These are phyloP conservation scores for Alternaria sp. DNA, from an alignment of 2,329 filamentous ascomycete genomes.

Conservation along the genomic window DNA sequence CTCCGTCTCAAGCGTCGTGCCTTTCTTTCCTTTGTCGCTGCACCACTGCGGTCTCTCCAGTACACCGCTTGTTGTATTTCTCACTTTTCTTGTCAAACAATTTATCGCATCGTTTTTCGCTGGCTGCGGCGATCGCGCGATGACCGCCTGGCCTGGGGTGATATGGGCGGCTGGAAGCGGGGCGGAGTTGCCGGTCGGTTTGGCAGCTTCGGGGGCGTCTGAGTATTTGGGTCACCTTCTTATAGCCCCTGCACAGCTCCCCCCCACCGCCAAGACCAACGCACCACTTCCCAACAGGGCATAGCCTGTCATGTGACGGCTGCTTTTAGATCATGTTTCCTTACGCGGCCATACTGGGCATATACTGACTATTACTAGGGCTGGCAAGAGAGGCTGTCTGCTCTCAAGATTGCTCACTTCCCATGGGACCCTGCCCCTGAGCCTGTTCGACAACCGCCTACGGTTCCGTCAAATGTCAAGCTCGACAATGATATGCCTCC, in stretches of 20 bases:
- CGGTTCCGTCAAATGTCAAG: constrained; percentile 54
- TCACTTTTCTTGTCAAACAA: constrained; percentile 20
- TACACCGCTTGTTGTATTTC: constrained; percentile 16
- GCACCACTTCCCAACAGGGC: constrained; percentile 45
- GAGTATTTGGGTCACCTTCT: constrained; percentile 58
- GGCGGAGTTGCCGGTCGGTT: constrained; percentile 52
- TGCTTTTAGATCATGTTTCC: constrained; percentile 14
- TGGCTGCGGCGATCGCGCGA: constrained; percentile 31
- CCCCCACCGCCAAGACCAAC: constrained; percentile 48
- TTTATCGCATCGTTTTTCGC: constrained; percentile 27
- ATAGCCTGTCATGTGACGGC: constrained; percentile 50
- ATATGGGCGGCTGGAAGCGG: constrained; percentile 54
- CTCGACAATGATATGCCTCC: constrained; percentile 45
- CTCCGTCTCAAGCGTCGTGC: constrained; percentile 21
- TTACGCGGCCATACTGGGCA: constrained; percentile 13
- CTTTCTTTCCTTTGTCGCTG: constrained; percentile 27
- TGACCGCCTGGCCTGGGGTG: constrained; percentile 39
- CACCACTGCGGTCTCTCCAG: constrained; percentile 13
- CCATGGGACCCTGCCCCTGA: constrained; percentile 83
- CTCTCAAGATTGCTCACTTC: constrained; percentile 84
- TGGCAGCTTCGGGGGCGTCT: constrained; percentile 51
- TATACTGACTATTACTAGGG: constrained; percentile 63
- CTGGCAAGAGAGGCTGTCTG: constrained; percentile 92
- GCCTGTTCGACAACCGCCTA: constrained; percentile 62
- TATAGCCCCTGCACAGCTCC: constrained; percentile 56